phyloP scores from a whole-genome alignment of 768 basidiomycete genomes.

The Lentinula lateritia region DNA sequence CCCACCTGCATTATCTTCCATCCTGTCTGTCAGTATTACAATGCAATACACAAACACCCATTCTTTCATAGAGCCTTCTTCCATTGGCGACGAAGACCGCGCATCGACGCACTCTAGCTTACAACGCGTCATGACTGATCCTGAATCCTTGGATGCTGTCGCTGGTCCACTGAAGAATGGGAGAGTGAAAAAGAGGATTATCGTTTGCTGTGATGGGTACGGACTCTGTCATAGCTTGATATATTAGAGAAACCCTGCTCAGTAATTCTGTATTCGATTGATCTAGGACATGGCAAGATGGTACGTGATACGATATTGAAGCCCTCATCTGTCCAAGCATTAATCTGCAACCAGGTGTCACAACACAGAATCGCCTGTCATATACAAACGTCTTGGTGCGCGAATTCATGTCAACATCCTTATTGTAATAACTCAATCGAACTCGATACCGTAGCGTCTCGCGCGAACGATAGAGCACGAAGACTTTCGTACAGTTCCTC shows the following conservation, averaged over 20 bases:
- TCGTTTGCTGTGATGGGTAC: constrained; percentile 75
- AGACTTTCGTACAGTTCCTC: constrained; percentile 34
- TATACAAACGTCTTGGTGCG: constrained; percentile 56
- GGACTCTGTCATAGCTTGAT: constrained; percentile 12
- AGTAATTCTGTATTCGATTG: background rate
- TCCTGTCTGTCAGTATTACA: too few relatives aligned
- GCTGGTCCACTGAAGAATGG: background rate
- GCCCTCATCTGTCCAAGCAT: background rate
- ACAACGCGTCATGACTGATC: background rate
- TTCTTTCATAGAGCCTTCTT: background rate
- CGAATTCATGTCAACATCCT: background rate
- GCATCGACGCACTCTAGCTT: background rate
- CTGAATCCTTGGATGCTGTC: background rate
- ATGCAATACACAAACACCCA: background rate
- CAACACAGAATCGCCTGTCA: constrained; percentile 33
- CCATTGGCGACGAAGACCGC: background rate
- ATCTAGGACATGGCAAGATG: constrained; percentile 70
- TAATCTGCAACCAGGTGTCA: constrained; percentile 17
- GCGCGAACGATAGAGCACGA: constrained; percentile 46
- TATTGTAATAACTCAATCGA: background rate
- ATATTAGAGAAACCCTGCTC: background rate
- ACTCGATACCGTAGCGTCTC: constrained; percentile 34
- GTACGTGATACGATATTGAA: constrained; percentile 15
- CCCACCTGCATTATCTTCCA: background rate
- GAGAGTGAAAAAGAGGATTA: constrained; percentile 48